Base-by-base conservation (phyloP, 2,329 filamentous ascomycete genomes). In the Phialophora expanda region DNA sequence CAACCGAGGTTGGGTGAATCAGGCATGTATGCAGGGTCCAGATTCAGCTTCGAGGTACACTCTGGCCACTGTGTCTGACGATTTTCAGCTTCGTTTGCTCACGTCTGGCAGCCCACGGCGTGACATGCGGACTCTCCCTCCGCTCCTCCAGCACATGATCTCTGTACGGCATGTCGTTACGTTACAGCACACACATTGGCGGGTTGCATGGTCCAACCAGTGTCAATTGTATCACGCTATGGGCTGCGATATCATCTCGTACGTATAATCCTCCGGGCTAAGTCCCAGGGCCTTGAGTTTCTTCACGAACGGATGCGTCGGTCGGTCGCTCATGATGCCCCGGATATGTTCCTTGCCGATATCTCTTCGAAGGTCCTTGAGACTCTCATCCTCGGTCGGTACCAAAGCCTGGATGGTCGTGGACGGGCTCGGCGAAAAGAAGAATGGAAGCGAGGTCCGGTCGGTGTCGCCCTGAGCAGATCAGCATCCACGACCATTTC, bases 271-370 rank as follows among this genome's bases (percentile, higher is more conserved):
- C 12, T 61, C 53, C 53, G 53, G 53, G 1, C 53, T 20, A 8
- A 55, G 30, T 9, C 53, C 53, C 12, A 55, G 41, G 8, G 54
- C 41, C 38, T 32, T 57, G 50, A 63, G 53, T 14, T 63, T 62
- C 60, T 62, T 62, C 60, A 62, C 60, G 48, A 62, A 62, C 8
- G 61, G 61, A 48, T 62, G 61, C 41, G 22, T 56, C 53, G 51
- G 50, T 50, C 50, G 22, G n/a, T 62, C 61, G n/a, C 51, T 32
- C 61, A 62, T 56, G 51, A 62, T 34, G 51, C 51, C 61, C n/a
- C 61, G 50, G 6, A 62, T 22, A 30, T 62, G 61, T 41, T 62
- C 61, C 28, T 32, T 62, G 61, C 61, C 61, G 24, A 56, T 62
- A 11, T 62, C 14, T 17, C 61, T 62, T 7, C 30, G 50, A 7